Evolutionary conservation across 2,329 filamentous ascomycete genomes (phyloP), one percentile per base, ranked within the genome.

Genomic region (Monosporascus sp.): DNA sequence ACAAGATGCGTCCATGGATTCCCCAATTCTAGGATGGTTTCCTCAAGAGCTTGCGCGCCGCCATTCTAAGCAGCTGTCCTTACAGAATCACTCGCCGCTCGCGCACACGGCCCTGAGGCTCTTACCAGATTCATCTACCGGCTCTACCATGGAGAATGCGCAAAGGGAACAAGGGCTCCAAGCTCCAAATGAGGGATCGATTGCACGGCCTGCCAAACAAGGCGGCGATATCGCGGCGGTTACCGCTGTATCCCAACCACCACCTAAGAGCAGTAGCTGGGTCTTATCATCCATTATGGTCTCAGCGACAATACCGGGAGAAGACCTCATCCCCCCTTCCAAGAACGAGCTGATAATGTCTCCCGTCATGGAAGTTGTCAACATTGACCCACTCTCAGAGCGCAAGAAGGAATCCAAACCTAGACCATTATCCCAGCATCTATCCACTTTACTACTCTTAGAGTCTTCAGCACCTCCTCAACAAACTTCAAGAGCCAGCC

Each of bases 241-340:
- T 20, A 45, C 31, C 20, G 51, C 48, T 20, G 42, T 44, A 24
- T 45, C 52, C 25, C 51, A 18, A 6, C 17, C 18, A 17, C 20
- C 6, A 2, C 14, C 15, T 42, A 18, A 41, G 41, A 45, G 39
- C 37, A 50, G 42, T 18, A 20, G 25, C 24, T 57, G 52, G 49
- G 44, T 22, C 6, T 57, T 65, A 42, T 65, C 65, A 7, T 57
- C 61, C 5, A 54, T 65, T n/a, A 66, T 67, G 58, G 56, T 64
- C 1, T 56, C 64, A 2, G 59, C 58, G n/a, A 46, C 39, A 25
- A 22, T 50, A 34, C 22, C 25, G 22, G 51, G 20, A 15, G 51
- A 47, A 18, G 42, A n/a, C 47, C 45, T 24, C 39, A 5, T 20
- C 15, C n/a, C 14, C 24, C 11, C 24, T 24, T 17, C 42, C 22